These are phyloP conservation scores for Parathielavia hyrcaniae DNA, from an alignment of 495 filamentous ascomycete species.

Conservation along the genomic window DNA sequence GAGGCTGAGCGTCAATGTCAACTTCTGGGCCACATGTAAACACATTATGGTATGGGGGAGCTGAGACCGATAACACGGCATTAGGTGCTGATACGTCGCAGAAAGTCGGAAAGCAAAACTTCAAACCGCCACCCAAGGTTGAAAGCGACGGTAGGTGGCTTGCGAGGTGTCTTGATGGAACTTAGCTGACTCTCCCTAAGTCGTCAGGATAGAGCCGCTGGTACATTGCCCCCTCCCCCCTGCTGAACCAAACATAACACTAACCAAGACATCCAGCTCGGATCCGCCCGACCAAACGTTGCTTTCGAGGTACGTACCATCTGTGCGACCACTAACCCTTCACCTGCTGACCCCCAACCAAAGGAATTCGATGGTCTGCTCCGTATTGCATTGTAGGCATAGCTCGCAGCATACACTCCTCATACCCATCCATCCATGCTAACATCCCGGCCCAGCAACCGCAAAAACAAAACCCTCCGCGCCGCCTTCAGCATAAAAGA, in stretches of 20 bases:
- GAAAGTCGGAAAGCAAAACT: constrained; percentile 91
- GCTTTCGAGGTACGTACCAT: constrained; percentile 55
- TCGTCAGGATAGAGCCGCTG: constrained; percentile 31
- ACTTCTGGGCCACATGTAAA: constrained; percentile 85
- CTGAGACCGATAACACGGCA: too few species aligned
- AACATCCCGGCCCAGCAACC: constrained; percentile 24
- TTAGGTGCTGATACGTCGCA: constrained; percentile 17
- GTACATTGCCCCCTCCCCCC: constrained; percentile 3
- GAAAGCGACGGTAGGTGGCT: constrained; percentile 68
- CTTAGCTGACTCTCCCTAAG: constrained; percentile 14
- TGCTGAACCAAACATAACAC: constrained; percentile 18
- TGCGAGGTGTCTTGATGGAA: constrained; percentile 19
- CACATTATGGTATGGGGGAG: constrained; percentile 56
- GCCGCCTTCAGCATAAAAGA: constrained; percentile 65
- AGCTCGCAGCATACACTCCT: constrained; percentile 28
- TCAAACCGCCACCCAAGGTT: constrained; percentile 86
- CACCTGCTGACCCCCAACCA: not conserved
- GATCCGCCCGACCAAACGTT: constrained; percentile 65
- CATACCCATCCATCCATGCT: not conserved
- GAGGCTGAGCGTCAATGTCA: constrained; percentile 80
- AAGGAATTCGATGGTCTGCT: constrained; percentile 86
- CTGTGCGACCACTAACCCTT: too few species aligned
- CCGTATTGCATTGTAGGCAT: constrained; percentile 60
- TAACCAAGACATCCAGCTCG: constrained; percentile 64
- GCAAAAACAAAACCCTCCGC: constrained; percentile 63